Evolutionary conservation across 2,329 filamentous ascomycete genomes (phyloP), one percentile per base, ranked within the genome.

Genomic region (Colletotrichum liriopes): DNA sequence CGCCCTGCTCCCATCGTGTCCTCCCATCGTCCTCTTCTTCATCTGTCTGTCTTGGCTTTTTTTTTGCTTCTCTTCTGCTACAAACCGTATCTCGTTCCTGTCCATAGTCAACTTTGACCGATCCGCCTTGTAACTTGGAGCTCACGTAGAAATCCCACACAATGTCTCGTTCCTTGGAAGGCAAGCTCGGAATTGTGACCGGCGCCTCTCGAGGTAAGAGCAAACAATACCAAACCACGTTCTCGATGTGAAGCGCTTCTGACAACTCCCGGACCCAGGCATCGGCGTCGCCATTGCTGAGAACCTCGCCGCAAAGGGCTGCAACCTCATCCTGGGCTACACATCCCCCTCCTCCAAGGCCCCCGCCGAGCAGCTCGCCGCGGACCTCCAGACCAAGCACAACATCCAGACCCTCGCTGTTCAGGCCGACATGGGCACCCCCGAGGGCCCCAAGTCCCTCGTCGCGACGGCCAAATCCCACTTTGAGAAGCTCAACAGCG

Each of bases 161-260:
- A 68, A 85, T 85, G 82, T 74, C 82, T 75, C 82, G 81, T 49
- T 78, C 82, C 60, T 84, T 93, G n/a, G 90, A 94, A 79, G 93
- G 93, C 76, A 95, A 95, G 81, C 86, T 95, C 63, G 94, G 90
- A 65, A 91, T 97, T 75, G 87, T 96, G 58, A 96, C 94, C 1
- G 94, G 94, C 68, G 93, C 91, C 72, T 94, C 93, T 70, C 86
- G 94, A 86, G 93, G 93, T 94, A 86, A 73, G 77, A 20, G 29
- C 23, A 1, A 12, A 16, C 20, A 49, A 23, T 18, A n/a, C 4
- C 20, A 39, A 39, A 39, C 12, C 54, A n/a, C 20, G 12, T 14
- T 20, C 18, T 45, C 0, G 1, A n/a, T 67, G 26, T 64, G 49
- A 18, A 59, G 5, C 8, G 41, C 11, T 45, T 56, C 32, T 43